phyloP scores from a whole-genome alignment of 352 stramenopile genomes.

The Globisporangium radiosum region DNA sequence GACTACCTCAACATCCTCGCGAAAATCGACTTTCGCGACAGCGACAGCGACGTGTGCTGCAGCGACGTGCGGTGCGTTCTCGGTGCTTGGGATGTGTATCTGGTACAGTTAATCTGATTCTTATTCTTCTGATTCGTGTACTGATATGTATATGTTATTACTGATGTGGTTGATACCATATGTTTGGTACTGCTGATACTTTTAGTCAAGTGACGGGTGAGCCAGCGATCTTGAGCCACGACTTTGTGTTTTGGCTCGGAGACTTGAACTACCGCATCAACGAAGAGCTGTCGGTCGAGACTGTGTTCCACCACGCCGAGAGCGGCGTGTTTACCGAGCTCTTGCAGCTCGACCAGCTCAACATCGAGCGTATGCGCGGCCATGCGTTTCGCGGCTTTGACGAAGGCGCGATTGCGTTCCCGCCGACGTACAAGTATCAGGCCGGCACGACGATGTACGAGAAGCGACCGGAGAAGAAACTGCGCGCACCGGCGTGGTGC shows the following conservation, averaged over 20 bases:
- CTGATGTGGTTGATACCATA: neutral
- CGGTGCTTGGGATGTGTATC: no score
- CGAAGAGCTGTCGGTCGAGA: slow-evolving; percentile 65
- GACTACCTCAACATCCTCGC: slow-evolving; percentile 98
- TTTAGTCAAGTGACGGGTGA: slow-evolving; percentile 30
- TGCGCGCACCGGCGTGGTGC: slow-evolving; percentile 96
- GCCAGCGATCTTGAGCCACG: slow-evolving; percentile 92
- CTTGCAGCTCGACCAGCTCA: slow-evolving; percentile 52
- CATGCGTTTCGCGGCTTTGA: slow-evolving; percentile 87
- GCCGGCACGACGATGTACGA: slow-evolving; percentile 95
- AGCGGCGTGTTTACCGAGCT: slow-evolving; percentile 21
- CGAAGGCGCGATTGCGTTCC: slow-evolving; percentile 89
- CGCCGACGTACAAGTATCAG: slow-evolving; percentile 98
- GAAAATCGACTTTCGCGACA: slow-evolving; percentile 90
- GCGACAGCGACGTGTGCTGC: slow-evolving; percentile 26
- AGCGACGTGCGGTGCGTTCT: slow-evolving; percentile 11
- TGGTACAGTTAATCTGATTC: no score
- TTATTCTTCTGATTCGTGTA: no score
- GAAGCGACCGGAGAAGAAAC: slow-evolving; percentile 97
- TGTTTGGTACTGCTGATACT: slow-evolving; percentile 12
- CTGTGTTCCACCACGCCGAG: slow-evolving; percentile 61
- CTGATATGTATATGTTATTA: no score
- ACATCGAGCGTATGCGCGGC: slow-evolving; percentile 56
- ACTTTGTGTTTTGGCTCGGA: slow-evolving; percentile 97
- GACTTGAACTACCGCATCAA: slow-evolving; percentile 91